A percentile compares a stretch with the other conserved stretches of the same genome.
These are phyloP conservation scores for Cicer bijugum DNA, from an alignment of 306 rosid genomes.

Conservation along the genomic window DNA sequence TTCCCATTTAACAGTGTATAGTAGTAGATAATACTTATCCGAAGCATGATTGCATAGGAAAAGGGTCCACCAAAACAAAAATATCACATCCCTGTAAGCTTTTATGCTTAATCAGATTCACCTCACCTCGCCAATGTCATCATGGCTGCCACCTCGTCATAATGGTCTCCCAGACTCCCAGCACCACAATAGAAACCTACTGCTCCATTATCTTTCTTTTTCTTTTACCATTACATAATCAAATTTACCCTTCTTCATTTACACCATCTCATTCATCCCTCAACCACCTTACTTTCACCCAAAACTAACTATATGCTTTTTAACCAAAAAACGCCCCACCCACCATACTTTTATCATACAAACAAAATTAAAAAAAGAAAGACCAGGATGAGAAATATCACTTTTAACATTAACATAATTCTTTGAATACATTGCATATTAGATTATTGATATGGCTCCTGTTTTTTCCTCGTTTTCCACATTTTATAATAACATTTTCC, in stretches of 20 bases:
- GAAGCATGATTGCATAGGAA: constrained; percentile 39
- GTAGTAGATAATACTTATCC: constrained; percentile 36
- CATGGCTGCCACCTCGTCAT: constrained; percentile 41
- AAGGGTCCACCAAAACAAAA: constrained; percentile 41
- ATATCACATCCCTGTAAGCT: constrained; percentile 1
- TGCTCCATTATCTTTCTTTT: constrained; percentile 1
- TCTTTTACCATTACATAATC: constrained; percentile 11
- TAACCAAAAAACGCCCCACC: background rate
- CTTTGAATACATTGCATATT: background rate
- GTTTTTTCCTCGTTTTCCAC: constrained; percentile 15
- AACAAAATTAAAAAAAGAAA: background rate
- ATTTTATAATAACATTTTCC: constrained; percentile 22
- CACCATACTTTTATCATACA: background rate
- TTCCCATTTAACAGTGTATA: background rate
- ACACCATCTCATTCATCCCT: background rate
- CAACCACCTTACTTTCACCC: constrained; percentile 22
- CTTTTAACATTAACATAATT: background rate
- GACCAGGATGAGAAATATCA: background rate
- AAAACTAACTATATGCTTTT: background rate
- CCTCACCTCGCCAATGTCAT: constrained; percentile 43
- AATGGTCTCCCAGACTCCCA: constrained; percentile 46
- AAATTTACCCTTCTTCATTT: background rate
- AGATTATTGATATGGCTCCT: background rate
- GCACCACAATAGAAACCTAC: constrained; percentile 35
- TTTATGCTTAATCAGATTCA: constrained; percentile 36